Base-by-base conservation (phyloP, 2,329 filamentous ascomycete species). In the Beauveria medogensis region DNA sequence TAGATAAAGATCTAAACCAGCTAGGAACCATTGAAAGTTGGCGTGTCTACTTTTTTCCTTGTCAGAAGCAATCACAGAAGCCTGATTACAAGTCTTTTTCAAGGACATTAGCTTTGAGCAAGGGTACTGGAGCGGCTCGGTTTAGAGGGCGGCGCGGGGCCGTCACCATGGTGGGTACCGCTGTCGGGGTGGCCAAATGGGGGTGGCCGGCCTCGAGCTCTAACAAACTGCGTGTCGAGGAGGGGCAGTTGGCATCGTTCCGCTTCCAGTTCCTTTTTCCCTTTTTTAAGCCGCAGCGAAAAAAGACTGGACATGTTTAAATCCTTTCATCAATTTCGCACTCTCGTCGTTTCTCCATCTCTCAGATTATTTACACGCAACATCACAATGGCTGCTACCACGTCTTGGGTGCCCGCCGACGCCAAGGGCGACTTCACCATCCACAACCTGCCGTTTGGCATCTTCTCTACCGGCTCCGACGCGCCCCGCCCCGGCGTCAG, bases 361-460 rank as follows among this genome's bases (percentile, higher is more conserved):
- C 6, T 50, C 8, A 34, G n/a, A 43, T 37, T 24, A 14, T 8
- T 48, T 24, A 44, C 28, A 46, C 20, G 47, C 47, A 59, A n/a
- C 34, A 43, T 61, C 59, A 57, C 53, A 61, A 61, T 61, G 59
- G 47, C 53, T 47, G 37, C 43, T 46, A 50, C 53, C 20, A 60
- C 52, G 26, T 46, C 65, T 3, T 64, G 62, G 62, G 56, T 64
- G n/a, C 55, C 62, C 16, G 60, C 60, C 40, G 63, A 63, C 47
- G 60, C 52, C 53, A 48, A 47, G 50, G 62, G 62, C 56, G 62
- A 73, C 66, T 91, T 91, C 74, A 89, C 87, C 12, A 75, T 91
- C 58, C 81, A 83, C 64, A 91, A 91, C 70, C 85, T 91, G 62
- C 88, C 88, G 1, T 91, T 91, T 68, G 88, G 88, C 63, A 84